A percentile compares a stretch with the other conserved stretches of the same genome.
phyloP scores from a whole-genome alignment of 129 eudicot species.

The Centrapalus pauciflorus region DNA sequence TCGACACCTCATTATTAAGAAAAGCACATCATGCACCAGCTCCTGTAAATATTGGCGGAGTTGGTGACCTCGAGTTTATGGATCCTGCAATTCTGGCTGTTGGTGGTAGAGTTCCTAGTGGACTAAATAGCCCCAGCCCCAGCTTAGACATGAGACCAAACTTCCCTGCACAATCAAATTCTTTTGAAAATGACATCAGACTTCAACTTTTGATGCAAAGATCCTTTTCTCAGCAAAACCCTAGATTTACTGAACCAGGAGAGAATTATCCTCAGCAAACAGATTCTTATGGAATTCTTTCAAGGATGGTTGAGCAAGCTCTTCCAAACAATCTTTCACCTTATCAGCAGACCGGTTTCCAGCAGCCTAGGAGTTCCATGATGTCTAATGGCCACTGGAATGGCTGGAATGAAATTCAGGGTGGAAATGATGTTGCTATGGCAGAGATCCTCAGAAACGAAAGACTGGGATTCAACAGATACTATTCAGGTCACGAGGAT shows the following conservation, averaged over 20 bases:
- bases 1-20: slow-evolving; percentile 11
- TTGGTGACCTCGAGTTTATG: slow-evolving; percentile 27
- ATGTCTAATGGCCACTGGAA: slow-evolving; percentile 28
- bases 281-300: slow-evolving; percentile 5
- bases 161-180: background rate
- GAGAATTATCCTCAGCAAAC: slow-evolving; percentile 9
- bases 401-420: slow-evolving; percentile 14
- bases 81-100: slow-evolving; percentile 36
- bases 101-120: slow-evolving; percentile 25
- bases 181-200: slow-evolving; percentile 22
- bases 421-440: slow-evolving; percentile 11
- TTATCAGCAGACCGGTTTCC: slow-evolving; percentile 15
- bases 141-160: slow-evolving; percentile 18
- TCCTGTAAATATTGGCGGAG: slow-evolving; percentile 16
- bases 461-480: slow-evolving; percentile 23
- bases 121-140: background rate
- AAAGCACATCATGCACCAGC: slow-evolving; percentile 15
- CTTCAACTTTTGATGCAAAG: slow-evolving; percentile 24
- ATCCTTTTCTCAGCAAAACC: slow-evolving; percentile 30
- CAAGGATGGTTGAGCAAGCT: slow-evolving; percentile 8
- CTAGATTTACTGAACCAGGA: slow-evolving; percentile 11
- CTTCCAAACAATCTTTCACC: slow-evolving; percentile 2
- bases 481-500: slow-evolving; percentile 26
- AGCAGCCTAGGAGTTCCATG: slow-evolving; percentile 11
- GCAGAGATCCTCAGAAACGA: slow-evolving; percentile 16